phyloP scores from a whole-genome alignment of 1,284 basidiomycete genomes.

The Ganoderma sp. region DNA sequence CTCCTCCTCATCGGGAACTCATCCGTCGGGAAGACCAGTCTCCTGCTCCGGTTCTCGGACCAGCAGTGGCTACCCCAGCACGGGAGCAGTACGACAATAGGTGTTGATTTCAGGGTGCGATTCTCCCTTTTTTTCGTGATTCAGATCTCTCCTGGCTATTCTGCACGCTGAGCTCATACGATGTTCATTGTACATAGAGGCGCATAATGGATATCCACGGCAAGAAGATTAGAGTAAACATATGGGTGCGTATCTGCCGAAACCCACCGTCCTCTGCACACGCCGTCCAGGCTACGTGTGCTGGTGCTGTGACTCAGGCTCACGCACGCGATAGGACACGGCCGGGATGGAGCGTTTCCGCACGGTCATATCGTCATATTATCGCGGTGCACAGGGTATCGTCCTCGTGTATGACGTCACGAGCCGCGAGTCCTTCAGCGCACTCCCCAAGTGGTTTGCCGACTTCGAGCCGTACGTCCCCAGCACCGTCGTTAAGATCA shows the following conservation, averaged over 20 bases:
- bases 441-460: constrained; percentile 90
- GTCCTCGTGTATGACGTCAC: constrained; percentile 97
- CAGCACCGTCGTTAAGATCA: constrained; percentile 88
- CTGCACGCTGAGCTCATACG: constrained; percentile 3
- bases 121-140: constrained; percentile 21
- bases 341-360: constrained; percentile 91
- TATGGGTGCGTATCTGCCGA: constrained; percentile 63
- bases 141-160: neutral
- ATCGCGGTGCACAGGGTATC: constrained; percentile 92
- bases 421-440: constrained; percentile 89
- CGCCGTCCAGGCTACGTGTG: too few species aligned
- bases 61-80: constrained; percentile 96
- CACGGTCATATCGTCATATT: constrained; percentile 91
- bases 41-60: constrained; percentile 93
- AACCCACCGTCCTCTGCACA: constrained; percentile 1
- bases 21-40: constrained; percentile 90
- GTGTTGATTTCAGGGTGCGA: constrained; percentile 79
- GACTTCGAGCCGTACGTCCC: constrained; percentile 95
- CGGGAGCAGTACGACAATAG: constrained; percentile 94
- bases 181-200: constrained; percentile 51
- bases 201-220: constrained; percentile 85
- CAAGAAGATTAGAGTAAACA: constrained; percentile 80
- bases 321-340: constrained; percentile 67
- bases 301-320: neutral
- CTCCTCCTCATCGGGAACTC: constrained; percentile 85